Base-by-base conservation (phyloP, 257 asterid species). In the Ilex asprella region DNA sequence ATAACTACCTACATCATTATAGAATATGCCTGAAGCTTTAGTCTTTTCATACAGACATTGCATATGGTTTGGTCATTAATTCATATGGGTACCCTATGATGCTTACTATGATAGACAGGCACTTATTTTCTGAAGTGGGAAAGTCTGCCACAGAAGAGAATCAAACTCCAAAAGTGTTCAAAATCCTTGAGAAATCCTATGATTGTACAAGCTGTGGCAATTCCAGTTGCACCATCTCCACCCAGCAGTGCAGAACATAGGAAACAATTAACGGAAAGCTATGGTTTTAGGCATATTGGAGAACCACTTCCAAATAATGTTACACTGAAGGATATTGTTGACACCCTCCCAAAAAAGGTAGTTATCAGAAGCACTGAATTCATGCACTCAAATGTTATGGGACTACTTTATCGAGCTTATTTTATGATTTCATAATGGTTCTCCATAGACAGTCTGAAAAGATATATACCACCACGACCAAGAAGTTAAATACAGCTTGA, bases 261-360 rank as follows among this genome's bases (percentile, higher is more conserved):
- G 54, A 73, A 82, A 56, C 70, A 65, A 64, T 75, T 89, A 69
- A 63, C 78, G 57, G 78, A 84, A 73, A 80, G 81, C 46, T 93
- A 89, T 58, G 99, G 97, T 43, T 87, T 93, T 76, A 81, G 84
- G 56, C 79, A 93, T 71, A 93, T 89, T 66, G 97, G 96, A 70
- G 97, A 93, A 72, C 88, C 94, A 16, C 88, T 93, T 75, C 99
- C 97, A 6, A 90, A 81, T 66, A 76, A 75, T 32, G 81, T 89
- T 43, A 85, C 94, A 6, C 32, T 93, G 63, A 89, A 83, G 72
- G 90, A 89, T 72, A 84, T 89, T 61, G 58, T 66, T 30, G 94
- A 89, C 10, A 85, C 94, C 13, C 88, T 93, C 67, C 97, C 99
- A 2, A 87, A 76, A 67, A 85, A 93, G 96, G 99, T 87, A 62